A percentile compares a stretch with the other conserved stretches of the same genome.
Conservation (phyloP, 164 flowering plant species). For the Umbellularia californica region DNA sequence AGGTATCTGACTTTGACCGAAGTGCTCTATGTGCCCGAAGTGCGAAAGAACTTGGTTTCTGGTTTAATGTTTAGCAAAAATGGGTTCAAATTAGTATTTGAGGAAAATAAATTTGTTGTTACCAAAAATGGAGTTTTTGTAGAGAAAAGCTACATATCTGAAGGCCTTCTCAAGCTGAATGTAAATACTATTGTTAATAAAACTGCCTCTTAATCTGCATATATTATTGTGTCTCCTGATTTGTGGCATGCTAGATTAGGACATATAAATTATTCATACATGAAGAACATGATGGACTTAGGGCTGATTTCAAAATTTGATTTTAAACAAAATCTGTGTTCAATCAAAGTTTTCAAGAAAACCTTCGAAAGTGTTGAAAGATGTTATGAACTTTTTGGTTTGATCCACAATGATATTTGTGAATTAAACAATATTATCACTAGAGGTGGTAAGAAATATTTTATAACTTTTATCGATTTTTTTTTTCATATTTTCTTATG, state of each 20-base stretch:
- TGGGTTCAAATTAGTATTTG: constrained; percentile 5
- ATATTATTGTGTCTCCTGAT: constrained; percentile 1
- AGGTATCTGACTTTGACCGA: no score
- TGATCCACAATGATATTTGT: constrained; percentile 18
- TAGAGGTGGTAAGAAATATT: constrained; percentile 11
- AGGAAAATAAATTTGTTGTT: not conserved
- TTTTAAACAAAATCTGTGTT: no score
- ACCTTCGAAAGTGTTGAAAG: no score
- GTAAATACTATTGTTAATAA: constrained; percentile 1
- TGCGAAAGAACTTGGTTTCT: constrained; percentile 12
- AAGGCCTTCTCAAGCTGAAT: not conserved
- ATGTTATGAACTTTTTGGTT: not conserved
- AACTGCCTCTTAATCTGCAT: constrained; percentile 1
- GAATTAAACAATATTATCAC: constrained; percentile 5
- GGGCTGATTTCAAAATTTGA: no score
- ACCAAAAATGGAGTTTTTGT: constrained; percentile 7
- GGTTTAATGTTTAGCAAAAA: not conserved
- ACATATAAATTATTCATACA: constrained; percentile 12
- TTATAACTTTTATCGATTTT: constrained; percentile 10
- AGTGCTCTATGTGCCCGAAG: not conserved
- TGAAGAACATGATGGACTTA: no score
- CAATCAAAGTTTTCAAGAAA: no score
- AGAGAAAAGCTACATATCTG: constrained; percentile 7
- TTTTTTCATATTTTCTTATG: constrained; percentile 4
- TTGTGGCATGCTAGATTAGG: constrained; percentile 15